Percentiles rank a stretch among this genome's conserved stretches.
phyloP scores from a whole-genome alignment of 805 yeast species.

The Metschnikowia sp. region DNA sequence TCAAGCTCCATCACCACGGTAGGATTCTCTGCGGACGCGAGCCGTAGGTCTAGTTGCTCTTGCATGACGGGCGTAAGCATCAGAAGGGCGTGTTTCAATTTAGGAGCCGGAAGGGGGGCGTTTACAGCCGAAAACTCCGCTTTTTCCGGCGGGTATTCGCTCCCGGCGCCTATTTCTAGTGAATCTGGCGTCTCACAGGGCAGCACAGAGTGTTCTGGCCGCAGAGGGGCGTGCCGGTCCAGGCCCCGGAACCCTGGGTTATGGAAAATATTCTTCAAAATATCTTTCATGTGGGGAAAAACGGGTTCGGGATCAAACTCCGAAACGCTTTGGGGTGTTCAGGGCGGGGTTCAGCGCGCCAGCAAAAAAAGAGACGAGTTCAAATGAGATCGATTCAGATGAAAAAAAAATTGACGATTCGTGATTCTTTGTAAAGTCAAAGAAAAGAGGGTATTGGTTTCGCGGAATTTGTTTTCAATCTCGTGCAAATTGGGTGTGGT shows the following conservation, averaged over 20 bases:
- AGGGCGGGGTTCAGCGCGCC: too few species aligned
- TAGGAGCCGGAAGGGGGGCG: not conserved
- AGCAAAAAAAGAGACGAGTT: too few species aligned
- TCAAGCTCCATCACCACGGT: constrained; percentile 83
- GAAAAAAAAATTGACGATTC: too few species aligned
- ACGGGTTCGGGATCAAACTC: too few species aligned
- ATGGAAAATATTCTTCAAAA: constrained; percentile 16
- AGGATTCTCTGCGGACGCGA: constrained; percentile 67
- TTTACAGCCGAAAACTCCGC: not conserved
- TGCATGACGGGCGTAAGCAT: constrained; percentile 24
- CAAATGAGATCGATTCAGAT: too few species aligned
- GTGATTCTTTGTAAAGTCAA: too few species aligned
- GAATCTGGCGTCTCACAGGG: constrained; percentile 25
- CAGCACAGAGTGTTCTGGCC: constrained; percentile 30
- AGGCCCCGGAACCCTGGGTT: constrained; percentile 18
- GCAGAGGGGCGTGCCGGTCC: constrained; percentile 8
- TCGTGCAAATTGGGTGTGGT: too few species aligned
- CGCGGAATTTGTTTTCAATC: too few species aligned
- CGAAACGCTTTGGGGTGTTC: too few species aligned
- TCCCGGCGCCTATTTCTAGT: not conserved
- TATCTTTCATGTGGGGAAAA: constrained; percentile 6
- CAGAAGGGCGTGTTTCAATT: not conserved
- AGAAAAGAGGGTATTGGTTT: too few species aligned
- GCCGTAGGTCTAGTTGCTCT: constrained; percentile 51
- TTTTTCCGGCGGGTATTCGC: not conserved